A percentile compares a stretch with the other conserved stretches of the same genome.
Evolutionary conservation across 1,139 yeast species (phyloP).

Genomic region (Spathaspora sp.): DNA sequence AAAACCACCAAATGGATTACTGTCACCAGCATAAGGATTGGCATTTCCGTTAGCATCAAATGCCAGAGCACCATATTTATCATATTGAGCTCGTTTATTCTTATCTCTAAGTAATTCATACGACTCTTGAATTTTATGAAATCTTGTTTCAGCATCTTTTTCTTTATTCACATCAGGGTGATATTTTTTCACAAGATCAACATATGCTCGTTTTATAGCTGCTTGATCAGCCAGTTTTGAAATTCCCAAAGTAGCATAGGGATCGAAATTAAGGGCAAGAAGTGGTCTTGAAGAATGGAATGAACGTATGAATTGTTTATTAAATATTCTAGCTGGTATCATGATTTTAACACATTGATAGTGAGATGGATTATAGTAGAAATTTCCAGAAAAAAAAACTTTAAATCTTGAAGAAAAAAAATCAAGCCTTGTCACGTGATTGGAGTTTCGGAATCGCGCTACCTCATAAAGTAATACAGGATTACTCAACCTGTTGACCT

Average conservation of each 20-base stretch:
- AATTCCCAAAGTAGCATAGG: slow-evolving; percentile 82
- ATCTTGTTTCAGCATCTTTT: slow-evolving; percentile 79
- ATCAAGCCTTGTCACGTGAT: neutral
- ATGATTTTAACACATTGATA: neutral
- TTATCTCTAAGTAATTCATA: slow-evolving; percentile 90
- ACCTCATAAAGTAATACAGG: too few relatives aligned
- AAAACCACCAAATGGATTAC: slow-evolving; percentile 40
- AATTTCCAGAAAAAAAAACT: slow-evolving; percentile 1
- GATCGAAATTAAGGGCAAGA: slow-evolving; percentile 53
- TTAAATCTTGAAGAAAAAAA: neutral
- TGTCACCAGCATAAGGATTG: slow-evolving; percentile 50
- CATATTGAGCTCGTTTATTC: slow-evolving; percentile 83
- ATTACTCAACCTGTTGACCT: too few relatives aligned
- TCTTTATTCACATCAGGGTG: slow-evolving; percentile 98
- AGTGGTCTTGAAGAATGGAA: slow-evolving; percentile 27
- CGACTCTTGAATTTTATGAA: slow-evolving; percentile 92
- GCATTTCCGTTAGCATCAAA: slow-evolving; percentile 68
- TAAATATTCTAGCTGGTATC: neutral
- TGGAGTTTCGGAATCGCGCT: neutral
- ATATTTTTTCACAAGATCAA: slow-evolving; percentile 85
- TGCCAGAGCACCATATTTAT: slow-evolving; percentile 87
- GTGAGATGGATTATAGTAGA: neutral
- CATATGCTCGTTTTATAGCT: slow-evolving; percentile 91
- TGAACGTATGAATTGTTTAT: slow-evolving; percentile 12
- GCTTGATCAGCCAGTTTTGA: slow-evolving; percentile 67